Evolutionary conservation across 2,329 filamentous ascomycete genomes (phyloP).

Genomic region (Balansia obtecta): DNA sequence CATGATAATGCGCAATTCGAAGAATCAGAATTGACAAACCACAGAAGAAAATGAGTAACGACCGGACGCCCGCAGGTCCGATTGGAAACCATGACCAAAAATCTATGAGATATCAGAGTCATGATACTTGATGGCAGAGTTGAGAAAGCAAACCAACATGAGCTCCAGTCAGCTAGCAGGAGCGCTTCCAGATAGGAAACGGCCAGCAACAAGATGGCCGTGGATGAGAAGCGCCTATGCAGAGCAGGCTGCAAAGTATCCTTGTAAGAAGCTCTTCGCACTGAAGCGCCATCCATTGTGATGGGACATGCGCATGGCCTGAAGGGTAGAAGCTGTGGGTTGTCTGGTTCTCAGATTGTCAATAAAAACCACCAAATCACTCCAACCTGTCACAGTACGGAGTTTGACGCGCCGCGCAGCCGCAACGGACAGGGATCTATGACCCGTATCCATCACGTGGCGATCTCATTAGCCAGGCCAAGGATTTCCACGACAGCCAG

Average conservation of each 20-base stretch:
- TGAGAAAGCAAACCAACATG: constrained; percentile 39
- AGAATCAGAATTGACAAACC: constrained; percentile 70
- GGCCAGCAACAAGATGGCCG: constrained; percentile 54
- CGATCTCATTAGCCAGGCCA: constrained; percentile 8
- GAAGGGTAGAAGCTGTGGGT: constrained; percentile 6
- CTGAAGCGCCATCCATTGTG: constrained; percentile 39
- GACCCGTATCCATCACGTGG: constrained; percentile 16
- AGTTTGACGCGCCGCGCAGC: too few relatives aligned
- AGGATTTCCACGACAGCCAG: background rate
- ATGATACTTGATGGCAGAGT: too few relatives aligned
- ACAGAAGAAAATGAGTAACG: constrained; percentile 62
- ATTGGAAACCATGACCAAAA: constrained; percentile 83
- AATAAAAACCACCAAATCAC: constrained; percentile 19
- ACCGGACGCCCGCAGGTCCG: constrained; percentile 61
- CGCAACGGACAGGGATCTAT: constrained; percentile 2
- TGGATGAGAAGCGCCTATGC: constrained; percentile 75
- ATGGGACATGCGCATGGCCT: constrained; percentile 29
- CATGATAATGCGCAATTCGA: constrained; percentile 72
- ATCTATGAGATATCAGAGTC: constrained; percentile 30
- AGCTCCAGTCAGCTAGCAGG: constrained; percentile 54
- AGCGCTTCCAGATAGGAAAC: constrained; percentile 65
- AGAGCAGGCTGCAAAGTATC: constrained; percentile 84
- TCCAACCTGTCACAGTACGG: too few relatives aligned
- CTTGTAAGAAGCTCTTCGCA: constrained; percentile 57
- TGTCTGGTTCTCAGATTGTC: constrained; percentile 1